Percentiles rank a stretch among this genome's conserved stretches.
Evolutionary conservation across 352 stramenopile species (phyloP).

Genomic region (Phytopythium cucurbitacearum): DNA sequence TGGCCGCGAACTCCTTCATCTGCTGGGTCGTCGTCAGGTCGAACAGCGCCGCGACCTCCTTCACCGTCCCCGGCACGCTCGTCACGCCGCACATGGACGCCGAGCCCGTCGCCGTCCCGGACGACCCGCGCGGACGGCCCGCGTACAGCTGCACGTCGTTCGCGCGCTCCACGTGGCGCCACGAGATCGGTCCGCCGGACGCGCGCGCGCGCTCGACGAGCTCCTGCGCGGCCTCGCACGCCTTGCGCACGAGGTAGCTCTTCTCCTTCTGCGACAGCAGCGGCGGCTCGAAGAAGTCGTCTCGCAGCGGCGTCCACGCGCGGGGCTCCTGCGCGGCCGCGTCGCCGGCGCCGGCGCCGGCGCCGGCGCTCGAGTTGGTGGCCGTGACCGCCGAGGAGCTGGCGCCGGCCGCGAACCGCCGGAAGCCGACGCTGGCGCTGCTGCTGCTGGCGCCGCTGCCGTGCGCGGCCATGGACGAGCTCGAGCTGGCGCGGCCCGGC

Average conservation of each 20-base stretch:
- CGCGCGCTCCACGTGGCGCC: conserved; percentile 73
- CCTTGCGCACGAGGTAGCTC: conserved; percentile 74
- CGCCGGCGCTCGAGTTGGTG: conserved; percentile 4
- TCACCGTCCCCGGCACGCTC: conserved; percentile 57
- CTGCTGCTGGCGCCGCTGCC: not conserved
- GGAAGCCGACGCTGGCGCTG: not conserved
- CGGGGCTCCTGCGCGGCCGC: conserved; percentile 4
- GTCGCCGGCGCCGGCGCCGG: conserved; percentile 2
- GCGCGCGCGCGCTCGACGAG: conserved; percentile 70
- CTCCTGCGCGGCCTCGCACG: conserved; percentile 72
- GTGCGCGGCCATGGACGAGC: conserved; percentile 5
- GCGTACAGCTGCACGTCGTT: conserved; percentile 76
- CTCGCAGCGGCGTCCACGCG: conserved; percentile 65
- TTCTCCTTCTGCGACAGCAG: conserved; percentile 63
- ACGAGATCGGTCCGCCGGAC: conserved; percentile 57
- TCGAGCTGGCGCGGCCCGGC: not conserved
- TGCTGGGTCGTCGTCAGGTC: conserved; percentile 50
- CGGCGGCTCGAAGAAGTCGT: conserved; percentile 74
- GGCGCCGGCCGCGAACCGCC: conserved; percentile 18
- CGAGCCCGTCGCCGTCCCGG: conserved; percentile 17
- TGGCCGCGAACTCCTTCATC: conserved; percentile 66
- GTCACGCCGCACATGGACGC: conserved; percentile 80
- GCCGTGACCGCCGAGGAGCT: not conserved
- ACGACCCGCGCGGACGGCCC: conserved; percentile 31
- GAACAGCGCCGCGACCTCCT: conserved; percentile 73